A percentile compares a stretch with the other conserved stretches of the same genome.
These are phyloP conservation scores for Pelargonium citronellum DNA, from an alignment of 441 rosid genomes.

Conservation along the genomic window DNA sequence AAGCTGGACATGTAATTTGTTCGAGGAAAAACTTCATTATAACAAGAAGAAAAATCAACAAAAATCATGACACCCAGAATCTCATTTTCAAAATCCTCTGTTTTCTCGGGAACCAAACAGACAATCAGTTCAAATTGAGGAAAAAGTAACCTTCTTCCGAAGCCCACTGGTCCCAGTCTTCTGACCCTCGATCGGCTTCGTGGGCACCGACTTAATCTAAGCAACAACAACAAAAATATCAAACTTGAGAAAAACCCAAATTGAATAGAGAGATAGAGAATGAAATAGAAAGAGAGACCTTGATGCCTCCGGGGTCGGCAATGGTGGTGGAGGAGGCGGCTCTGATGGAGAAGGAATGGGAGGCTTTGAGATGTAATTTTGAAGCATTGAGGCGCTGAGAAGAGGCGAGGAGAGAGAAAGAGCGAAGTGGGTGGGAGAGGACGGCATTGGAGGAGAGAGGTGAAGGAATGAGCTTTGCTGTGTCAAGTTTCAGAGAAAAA, in stretches of 20 bases:
- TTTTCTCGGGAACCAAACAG: too few species aligned
- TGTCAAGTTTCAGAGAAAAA: constrained; percentile 35
- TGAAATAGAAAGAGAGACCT: constrained; percentile 35
- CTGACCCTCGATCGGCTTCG: constrained; percentile 85
- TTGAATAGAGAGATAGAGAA: too few species aligned
- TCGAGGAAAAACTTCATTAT: not conserved
- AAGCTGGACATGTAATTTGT: not conserved
- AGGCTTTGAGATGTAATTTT: constrained; percentile 35
- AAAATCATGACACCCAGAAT: too few species aligned
- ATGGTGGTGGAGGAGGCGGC: constrained; percentile 51
- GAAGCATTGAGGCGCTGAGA: constrained; percentile 17
- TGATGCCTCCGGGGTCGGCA: constrained; percentile 67
- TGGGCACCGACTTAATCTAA: constrained; percentile 66
- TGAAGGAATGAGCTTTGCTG: constrained; percentile 8
- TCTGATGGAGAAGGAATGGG: constrained; percentile 23
- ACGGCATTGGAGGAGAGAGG: constrained; percentile 15
- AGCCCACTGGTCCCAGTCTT: constrained; percentile 96
- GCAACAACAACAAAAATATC: constrained; percentile 12
- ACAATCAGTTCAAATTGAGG: not conserved
- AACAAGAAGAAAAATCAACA: too few species aligned
- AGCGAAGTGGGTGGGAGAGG: constrained; percentile 20
- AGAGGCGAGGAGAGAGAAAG: constrained; percentile 27
- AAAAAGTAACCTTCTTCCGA: constrained; percentile 63
- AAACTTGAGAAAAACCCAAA: too few species aligned
- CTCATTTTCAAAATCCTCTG: not conserved